Conservation (phyloP, 768 basidiomycete genomes). For the Mycena galericulata region DNA sequence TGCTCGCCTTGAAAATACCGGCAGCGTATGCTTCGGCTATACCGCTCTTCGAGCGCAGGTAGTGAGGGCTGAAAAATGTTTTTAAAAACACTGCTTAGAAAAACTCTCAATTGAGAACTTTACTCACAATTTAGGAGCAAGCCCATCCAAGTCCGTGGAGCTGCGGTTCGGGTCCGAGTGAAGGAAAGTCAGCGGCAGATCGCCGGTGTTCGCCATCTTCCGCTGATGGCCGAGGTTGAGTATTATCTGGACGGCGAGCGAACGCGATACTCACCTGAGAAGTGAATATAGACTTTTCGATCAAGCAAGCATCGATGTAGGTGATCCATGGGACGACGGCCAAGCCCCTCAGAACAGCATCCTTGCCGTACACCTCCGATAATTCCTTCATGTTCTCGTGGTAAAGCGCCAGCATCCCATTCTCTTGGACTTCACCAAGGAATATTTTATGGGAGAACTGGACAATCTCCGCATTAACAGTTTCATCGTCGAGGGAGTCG, state of each 20-base stretch:
- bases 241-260: background rate
- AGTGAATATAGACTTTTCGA: slow-evolving; percentile 5
- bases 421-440: slow-evolving; percentile 4
- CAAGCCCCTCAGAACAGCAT: slow-evolving; percentile 12
- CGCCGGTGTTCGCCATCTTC: background rate
- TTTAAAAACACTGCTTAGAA: too few species aligned
- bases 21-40: background rate
- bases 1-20: background rate
- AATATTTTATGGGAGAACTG: slow-evolving; percentile 6
- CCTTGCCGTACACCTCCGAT: background rate
- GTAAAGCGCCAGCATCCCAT: slow-evolving; percentile 16
- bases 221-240: background rate
- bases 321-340: slow-evolving; percentile 13
- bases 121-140: slow-evolving; percentile 10
- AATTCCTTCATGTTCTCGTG: slow-evolving; percentile 7
- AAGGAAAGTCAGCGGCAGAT: background rate
- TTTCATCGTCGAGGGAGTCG: slow-evolving; percentile 19
- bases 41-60: background rate
- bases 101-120: too few species aligned
- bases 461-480: background rate
- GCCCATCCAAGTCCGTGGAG: background rate
- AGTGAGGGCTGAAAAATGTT: background rate
- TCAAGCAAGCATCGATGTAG: slow-evolving; percentile 25
- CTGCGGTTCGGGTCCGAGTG: background rate
- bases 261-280: too few species aligned